Percentiles rank a stretch among this genome's conserved stretches.
Evolutionary conservation across 306 rosid species (phyloP).

Genomic region (Vicia sativa): DNA sequence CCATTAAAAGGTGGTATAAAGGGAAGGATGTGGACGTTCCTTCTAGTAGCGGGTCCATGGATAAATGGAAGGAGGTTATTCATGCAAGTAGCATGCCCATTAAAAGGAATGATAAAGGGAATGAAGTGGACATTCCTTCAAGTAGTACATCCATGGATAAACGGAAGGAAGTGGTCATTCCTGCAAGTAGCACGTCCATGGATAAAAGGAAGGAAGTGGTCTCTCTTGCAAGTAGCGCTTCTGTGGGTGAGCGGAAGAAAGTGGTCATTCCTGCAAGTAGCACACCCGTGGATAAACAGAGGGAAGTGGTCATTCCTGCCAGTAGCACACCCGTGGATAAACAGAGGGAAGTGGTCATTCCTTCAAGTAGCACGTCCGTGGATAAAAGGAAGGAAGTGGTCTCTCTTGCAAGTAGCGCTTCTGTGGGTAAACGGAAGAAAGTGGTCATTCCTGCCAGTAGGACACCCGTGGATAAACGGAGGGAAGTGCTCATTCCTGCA

Average conservation of each 20-base stretch:
- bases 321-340: background rate
- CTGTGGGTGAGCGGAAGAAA: constrained; percentile 24
- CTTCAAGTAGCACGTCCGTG: constrained; percentile 39
- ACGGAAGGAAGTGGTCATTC: too few species aligned
- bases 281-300: background rate
- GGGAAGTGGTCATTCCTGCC: background rate
- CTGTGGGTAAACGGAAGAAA: too few species aligned
- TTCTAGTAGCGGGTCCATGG: background rate
- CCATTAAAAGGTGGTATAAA: background rate
- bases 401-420: too few species aligned
- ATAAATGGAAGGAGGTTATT: constrained; percentile 20
- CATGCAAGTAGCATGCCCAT: background rate
- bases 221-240: constrained; percentile 20
- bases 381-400: constrained; percentile 20
- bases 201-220: constrained; percentile 23
- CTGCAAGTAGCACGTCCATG: constrained; percentile 34
- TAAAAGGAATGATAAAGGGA: constrained; percentile 32
- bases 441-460: constrained; percentile 14
- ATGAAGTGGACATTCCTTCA: too few species aligned
- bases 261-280: constrained; percentile 36
- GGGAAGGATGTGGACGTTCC: background rate
- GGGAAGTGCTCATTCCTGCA: too few species aligned
- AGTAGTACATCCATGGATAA: too few species aligned
- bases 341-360: constrained; percentile 23
- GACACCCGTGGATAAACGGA: constrained; percentile 35